These are phyloP conservation scores for Blastocladiella britannica DNA, from an alignment of 192 early-diverging fungal genomes.

Conservation along the genomic window DNA sequence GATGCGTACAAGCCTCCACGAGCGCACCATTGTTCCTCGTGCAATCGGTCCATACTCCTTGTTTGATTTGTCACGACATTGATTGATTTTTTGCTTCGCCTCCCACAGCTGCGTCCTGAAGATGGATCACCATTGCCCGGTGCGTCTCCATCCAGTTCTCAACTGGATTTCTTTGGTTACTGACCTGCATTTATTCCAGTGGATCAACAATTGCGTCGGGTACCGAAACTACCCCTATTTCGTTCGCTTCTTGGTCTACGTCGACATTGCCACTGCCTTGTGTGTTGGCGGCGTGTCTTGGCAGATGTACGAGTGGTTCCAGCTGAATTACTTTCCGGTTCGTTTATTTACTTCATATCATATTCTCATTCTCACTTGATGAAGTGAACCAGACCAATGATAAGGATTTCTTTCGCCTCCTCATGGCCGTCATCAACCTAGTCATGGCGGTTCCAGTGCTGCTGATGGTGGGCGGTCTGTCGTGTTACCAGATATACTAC, in stretches of 20 bases:
- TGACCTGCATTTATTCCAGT: conserved; percentile 25
- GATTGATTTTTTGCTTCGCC: background rate
- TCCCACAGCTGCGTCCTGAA: conserved; percentile 41
- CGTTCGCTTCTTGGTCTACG: conserved; percentile 56
- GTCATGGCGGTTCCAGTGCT: conserved; percentile 45
- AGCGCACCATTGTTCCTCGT: conserved; percentile 55
- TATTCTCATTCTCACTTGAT: no score
- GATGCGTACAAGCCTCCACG: conserved; percentile 47
- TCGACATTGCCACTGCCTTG: conserved; percentile 31
- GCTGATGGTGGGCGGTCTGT: conserved; percentile 43
- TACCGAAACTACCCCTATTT: conserved; percentile 52
- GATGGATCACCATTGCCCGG: conserved; percentile 65
- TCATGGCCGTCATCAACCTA: conserved; percentile 54
- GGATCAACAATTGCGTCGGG: conserved; percentile 75
- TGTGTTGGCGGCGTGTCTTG: conserved; percentile 27
- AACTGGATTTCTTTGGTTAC: background rate
- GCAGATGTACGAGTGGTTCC: conserved; percentile 15
- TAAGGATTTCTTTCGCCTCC: conserved; percentile 17
- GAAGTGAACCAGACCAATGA: no score
- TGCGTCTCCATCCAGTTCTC: background rate
- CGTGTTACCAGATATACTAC: conserved; percentile 51
- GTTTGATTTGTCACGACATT: conserved; percentile 1
- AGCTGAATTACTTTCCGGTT: no score
- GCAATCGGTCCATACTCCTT: conserved; percentile 17
- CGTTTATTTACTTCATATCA: no score